A percentile compares a stretch with the other conserved stretches of the same genome.
phyloP scores from a whole-genome alignment of 805 yeast species.

The Starmerella scarabaei region DNA sequence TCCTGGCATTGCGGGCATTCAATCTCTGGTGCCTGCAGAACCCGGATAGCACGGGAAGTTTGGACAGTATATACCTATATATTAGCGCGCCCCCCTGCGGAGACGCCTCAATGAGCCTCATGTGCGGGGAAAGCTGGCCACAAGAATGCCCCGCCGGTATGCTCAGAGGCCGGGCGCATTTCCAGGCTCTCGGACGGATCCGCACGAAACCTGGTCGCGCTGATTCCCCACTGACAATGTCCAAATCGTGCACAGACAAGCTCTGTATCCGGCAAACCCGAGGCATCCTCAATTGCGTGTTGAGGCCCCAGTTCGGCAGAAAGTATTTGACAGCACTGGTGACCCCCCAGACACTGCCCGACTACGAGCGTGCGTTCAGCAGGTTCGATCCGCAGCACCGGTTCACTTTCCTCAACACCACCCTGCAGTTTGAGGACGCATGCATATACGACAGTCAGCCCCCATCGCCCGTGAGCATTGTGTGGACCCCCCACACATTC shows the following conservation, averaged over 20 bases:
- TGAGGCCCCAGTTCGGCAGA: conserved; percentile 23
- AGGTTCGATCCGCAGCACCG: conserved; percentile 15
- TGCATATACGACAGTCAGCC: conserved; percentile 6
- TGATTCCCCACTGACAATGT: conserved; percentile 58
- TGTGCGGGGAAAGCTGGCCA: conserved; percentile 27
- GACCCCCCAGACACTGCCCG: conserved; percentile 22
- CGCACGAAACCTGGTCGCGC: conserved; percentile 87
- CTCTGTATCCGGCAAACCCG: conserved; percentile 45
- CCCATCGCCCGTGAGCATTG: conserved; percentile 15
- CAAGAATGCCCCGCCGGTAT: conserved; percentile 4
- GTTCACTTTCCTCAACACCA: conserved; percentile 10
- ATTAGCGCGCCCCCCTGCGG: conserved; percentile 19
- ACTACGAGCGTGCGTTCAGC: conserved; percentile 27
- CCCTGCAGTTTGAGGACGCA: conserved; percentile 10
- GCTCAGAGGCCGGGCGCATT: conserved; percentile 19
- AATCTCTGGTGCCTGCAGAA: conserved; percentile 40
- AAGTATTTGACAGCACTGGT: conserved; percentile 19
- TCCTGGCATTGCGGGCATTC: conserved; percentile 56
- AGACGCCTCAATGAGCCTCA: conserved; percentile 42
- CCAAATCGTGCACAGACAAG: conserved; percentile 87
- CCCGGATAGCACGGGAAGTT: neutral
- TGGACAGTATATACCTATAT: conserved; percentile 7
- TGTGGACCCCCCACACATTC: conserved; percentile 14
- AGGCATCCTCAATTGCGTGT: conserved; percentile 28
- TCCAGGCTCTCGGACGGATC: conserved; percentile 40